A percentile compares a stretch with the other conserved stretches of the same genome.
These are phyloP conservation scores for Mortierella sp. DNA, from an alignment of 371 early-diverging fungal species.

Conservation along the genomic window DNA sequence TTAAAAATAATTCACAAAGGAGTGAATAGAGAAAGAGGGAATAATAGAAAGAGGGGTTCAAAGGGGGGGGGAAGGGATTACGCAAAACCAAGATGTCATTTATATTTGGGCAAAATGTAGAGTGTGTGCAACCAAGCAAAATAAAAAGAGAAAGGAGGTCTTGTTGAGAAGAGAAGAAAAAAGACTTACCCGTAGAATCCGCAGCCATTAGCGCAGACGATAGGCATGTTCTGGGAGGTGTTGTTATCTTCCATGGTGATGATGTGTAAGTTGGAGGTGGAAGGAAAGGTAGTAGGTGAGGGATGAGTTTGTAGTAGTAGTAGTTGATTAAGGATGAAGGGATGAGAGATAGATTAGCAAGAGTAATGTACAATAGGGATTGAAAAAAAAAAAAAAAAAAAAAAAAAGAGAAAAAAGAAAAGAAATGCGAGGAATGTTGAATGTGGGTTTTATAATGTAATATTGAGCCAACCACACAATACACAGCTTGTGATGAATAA, in stretches of 20 bases:
- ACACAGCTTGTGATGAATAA: not conserved
- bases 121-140: constrained; percentile 1
- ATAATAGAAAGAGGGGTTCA: not conserved
- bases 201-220: constrained; percentile 73
- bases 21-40: not conserved
- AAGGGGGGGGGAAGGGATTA: not conserved
- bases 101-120: not conserved
- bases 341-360: not conserved
- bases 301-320: not conserved
- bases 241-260: constrained; percentile 71
- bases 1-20: not conserved
- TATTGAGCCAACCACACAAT: not conserved
- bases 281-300: not conserved
- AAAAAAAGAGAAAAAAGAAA: not conserved
- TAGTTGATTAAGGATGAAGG: not conserved
- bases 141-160: not conserved
- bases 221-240: constrained; percentile 60
- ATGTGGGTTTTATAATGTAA: not conserved
- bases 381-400: not conserved
- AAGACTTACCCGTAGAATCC: constrained; percentile 71
- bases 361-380: constrained; percentile 3
- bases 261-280: not conserved
- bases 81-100: no score
- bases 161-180: not conserved
- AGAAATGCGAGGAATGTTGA: constrained; percentile 1